Evolutionary conservation across 208 protist genomes (phyloP), one percentile per base, ranked within the genome.

Genomic region (Crithidia expoeki): DNA sequence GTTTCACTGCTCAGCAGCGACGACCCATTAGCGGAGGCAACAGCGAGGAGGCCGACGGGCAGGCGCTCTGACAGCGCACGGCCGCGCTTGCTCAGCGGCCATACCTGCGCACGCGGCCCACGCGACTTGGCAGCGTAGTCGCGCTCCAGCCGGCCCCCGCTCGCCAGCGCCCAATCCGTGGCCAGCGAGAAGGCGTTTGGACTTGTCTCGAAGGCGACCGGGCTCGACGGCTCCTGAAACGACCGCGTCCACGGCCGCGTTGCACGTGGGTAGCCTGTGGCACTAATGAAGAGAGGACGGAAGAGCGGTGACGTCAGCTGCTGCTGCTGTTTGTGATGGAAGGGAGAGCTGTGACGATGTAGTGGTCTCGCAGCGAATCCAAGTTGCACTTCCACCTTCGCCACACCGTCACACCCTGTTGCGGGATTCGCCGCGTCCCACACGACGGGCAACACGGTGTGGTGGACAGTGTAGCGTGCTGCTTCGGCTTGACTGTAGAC

Each of bases 61-160:
- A 95, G 74, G 25, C 90, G 85, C 11, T 90, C 87, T 25, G 79
- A 66, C 27, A 95, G 66, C 34, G 70, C 30, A 44, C 81, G 80
- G n/a, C 90, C 90, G 28, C 85, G 83, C 67, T 76, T 76, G 42
- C 81, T 84, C 40, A 92, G 62, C 28, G 89, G 84, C 84, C 86
- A 87, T 63, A 76, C 76, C 40, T 28, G 21, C 25, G 56, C 73
- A 9, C 69, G 71, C 3, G 40, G 67, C 0, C 85, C 81, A 27
- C 85, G 81, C 4, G 81, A 90, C 33, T 49, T 61, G 6, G 60
- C 62, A 2, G 82, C 73, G 65, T 75, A 86, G 50, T 87, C 76
- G 23, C 61, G 71, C 28, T 52, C 51, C 12, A 51, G 55, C 7
- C 61, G 28, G 9, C 51, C 46, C 32, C 76, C 53, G 58, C 58